Conservation (phyloP, 2,329 filamentous ascomycete species). For the Trichoderma sp. region DNA sequence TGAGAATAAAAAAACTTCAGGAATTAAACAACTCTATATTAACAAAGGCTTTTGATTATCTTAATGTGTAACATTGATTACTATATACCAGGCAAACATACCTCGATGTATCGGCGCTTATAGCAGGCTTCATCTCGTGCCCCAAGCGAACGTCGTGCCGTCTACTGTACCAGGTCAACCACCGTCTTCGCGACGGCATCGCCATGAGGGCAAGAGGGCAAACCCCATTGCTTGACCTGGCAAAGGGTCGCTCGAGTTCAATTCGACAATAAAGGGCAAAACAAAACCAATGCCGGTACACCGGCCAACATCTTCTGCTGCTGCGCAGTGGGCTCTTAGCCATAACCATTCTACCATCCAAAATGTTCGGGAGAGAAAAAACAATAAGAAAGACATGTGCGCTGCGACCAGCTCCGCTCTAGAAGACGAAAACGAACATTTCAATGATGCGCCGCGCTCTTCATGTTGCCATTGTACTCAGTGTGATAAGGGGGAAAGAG, state of each 20-base stretch:
- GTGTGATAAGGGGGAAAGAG: slow-evolving; percentile 8
- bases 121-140: slow-evolving; percentile 18
- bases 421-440: slow-evolving; percentile 19
- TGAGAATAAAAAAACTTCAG: neutral
- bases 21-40: neutral
- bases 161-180: slow-evolving; percentile 18
- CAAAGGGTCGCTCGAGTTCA: neutral
- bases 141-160: slow-evolving; percentile 17
- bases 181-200: neutral
- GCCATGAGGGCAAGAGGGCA: slow-evolving; percentile 4
- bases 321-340: slow-evolving; percentile 22
- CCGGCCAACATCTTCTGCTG: slow-evolving; percentile 26
- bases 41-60: slow-evolving; percentile 3
- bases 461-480: slow-evolving; percentile 20
- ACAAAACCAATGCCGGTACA: slow-evolving; percentile 17
- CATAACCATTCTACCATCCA: slow-evolving; percentile 26
- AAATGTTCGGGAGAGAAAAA: slow-evolving; percentile 25
- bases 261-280: slow-evolving; percentile 15
- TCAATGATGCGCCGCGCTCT: slow-evolving; percentile 21
- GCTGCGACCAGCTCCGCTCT: slow-evolving; percentile 23
- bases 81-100: slow-evolving; percentile 23
- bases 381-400: slow-evolving; percentile 24
- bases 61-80: slow-evolving; percentile 20
- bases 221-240: neutral
- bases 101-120: slow-evolving; percentile 22